A percentile compares a stretch with the other conserved stretches of the same genome.
Evolutionary conservation across 2,329 filamentous ascomycete genomes (phyloP).

Genomic region (Colletotrichum sp.): DNA sequence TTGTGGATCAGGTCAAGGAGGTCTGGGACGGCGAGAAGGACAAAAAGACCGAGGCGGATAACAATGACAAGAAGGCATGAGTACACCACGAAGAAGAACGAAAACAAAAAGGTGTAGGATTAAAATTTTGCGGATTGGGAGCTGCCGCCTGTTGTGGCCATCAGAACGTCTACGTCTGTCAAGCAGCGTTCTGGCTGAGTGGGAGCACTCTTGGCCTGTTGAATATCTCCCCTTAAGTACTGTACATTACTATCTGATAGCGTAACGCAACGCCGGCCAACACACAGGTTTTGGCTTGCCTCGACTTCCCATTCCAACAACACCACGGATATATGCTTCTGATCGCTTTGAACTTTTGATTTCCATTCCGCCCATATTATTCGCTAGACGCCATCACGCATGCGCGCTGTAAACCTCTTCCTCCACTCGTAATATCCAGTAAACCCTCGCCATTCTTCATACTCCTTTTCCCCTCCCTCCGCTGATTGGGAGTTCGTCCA

Average conservation of each 20-base stretch:
- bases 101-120: neutral
- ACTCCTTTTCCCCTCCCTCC: neutral
- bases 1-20: constrained; percentile 61
- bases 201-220: neutral
- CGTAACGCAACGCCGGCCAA: neutral
- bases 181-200: neutral
- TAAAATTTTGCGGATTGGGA: neutral
- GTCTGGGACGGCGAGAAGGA: constrained; percentile 44
- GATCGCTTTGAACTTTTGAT: neutral
- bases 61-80: constrained; percentile 20
- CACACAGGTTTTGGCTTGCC: neutral
- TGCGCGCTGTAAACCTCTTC: neutral
- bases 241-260: constrained; percentile 6
- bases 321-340: neutral
- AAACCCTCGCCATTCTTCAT: neutral
- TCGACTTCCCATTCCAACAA: neutral
- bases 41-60: constrained; percentile 17
- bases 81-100: neutral
- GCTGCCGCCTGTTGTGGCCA: neutral
- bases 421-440: neutral
- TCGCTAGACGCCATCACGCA: constrained; percentile 11
- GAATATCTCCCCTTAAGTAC: constrained; percentile 4
- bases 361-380: neutral
- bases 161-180: neutral
- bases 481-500: neutral